Conservation (phyloP, 331 rosid genomes). For the Telfairia occidentalis region DNA sequence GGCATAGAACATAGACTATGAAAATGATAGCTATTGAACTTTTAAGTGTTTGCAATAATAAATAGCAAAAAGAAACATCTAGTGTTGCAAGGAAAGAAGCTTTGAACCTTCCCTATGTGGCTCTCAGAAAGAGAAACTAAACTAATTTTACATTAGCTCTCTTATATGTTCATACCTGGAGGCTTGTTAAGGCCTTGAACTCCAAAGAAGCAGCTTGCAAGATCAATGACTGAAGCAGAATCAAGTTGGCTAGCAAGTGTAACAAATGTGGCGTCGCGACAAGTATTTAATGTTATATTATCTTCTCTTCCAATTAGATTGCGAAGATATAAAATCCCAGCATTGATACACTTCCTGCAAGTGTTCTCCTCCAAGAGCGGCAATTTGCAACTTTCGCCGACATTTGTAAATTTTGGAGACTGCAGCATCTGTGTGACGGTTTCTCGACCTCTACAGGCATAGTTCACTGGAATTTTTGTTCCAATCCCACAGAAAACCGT, state of each 20-base stretch:
- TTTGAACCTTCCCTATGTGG: neutral
- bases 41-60: neutral
- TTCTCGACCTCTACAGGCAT: slow-evolving; percentile 68
- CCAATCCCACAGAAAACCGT: slow-evolving; percentile 79
- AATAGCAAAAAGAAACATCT: neutral
- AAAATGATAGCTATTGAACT: neutral
- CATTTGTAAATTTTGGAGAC: slow-evolving; percentile 68
- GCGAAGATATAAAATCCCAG: slow-evolving; percentile 64
- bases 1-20: neutral
- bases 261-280: slow-evolving; percentile 85
- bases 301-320: slow-evolving; percentile 49
- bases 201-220: slow-evolving; percentile 88
- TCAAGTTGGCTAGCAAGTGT: slow-evolving; percentile 80
- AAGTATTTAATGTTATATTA: slow-evolving; percentile 70
- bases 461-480: slow-evolving; percentile 71
- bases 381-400: slow-evolving; percentile 41
- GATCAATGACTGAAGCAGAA: slow-evolving; percentile 42
- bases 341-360: slow-evolving; percentile 77
- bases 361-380: slow-evolving; percentile 55
- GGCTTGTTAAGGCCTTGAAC: slow-evolving; percentile 54
- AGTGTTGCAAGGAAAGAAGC: neutral
- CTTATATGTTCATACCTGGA: slow-evolving; percentile 42
- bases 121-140: neutral
- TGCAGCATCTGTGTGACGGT: slow-evolving; percentile 71
- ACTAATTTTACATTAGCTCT: neutral